Conservation (phyloP, 768 basidiomycete species). For the Tulasnella sp. region DNA sequence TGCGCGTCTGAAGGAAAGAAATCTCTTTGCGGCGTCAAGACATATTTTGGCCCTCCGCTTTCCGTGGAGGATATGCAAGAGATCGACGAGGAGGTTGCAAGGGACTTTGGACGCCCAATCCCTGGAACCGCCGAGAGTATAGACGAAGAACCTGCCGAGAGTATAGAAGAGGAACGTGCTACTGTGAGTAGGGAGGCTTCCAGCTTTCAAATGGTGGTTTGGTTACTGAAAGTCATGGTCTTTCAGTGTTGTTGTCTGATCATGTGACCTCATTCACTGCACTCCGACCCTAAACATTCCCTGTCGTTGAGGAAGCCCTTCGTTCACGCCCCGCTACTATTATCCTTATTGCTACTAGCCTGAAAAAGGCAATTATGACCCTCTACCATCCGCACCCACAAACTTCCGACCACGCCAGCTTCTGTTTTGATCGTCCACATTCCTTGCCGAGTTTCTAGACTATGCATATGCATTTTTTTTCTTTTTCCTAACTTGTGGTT, state of each 20-base stretch:
- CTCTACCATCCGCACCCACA: background rate
- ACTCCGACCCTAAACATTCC: background rate
- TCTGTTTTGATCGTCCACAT: background rate
- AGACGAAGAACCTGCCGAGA: background rate
- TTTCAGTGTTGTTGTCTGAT: background rate
- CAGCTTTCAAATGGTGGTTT: background rate
- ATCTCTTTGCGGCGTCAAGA: background rate
- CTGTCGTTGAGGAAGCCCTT: slow-evolving; percentile 6
- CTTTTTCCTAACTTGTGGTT: background rate
- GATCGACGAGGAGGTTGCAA: background rate
- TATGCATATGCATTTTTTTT: background rate
- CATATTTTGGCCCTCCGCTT: background rate
- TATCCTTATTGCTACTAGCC: slow-evolving; percentile 5
- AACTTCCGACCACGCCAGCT: slow-evolving; percentile 7
- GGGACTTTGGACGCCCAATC: background rate
- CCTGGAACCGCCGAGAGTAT: no score
- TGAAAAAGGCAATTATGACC: background rate
- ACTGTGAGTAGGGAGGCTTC: background rate
- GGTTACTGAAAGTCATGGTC: background rate
- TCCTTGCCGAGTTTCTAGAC: background rate
- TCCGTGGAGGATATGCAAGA: background rate
- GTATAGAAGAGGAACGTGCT: background rate
- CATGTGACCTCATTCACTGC: background rate
- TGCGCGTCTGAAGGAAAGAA: background rate
- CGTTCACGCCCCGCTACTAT: slow-evolving; percentile 16